These are phyloP conservation scores for Nitzschia palea DNA, from an alignment of 108 stramenopile species.

Conservation along the genomic window DNA sequence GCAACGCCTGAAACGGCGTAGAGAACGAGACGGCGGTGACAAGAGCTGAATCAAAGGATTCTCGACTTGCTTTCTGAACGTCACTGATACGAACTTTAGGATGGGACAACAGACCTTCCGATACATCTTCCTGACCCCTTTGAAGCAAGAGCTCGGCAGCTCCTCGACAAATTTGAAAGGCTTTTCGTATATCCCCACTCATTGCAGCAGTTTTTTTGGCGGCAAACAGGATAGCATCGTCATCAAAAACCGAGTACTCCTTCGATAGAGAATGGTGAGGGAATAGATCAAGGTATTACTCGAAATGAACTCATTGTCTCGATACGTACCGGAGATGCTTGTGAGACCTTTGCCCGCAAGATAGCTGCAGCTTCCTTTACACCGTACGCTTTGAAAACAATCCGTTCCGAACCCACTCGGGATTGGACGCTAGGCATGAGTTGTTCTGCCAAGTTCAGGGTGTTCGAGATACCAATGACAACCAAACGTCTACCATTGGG, in stretches of 20 bases:
- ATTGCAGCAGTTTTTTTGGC: conserved; percentile 85
- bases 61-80: conserved; percentile 61
- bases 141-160: conserved; percentile 79
- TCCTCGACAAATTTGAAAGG: conserved; percentile 86
- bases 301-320: neutral
- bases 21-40: conserved; percentile 50
- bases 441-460: conserved; percentile 94
- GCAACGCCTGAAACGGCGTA: conserved; percentile 67
- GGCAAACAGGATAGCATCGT: conserved; percentile 83
- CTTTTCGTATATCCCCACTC: conserved; percentile 93
- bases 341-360: conserved; percentile 61
- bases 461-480: conserved; percentile 97
- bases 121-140: conserved; percentile 24
- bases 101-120: neutral
- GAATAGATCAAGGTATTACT: neutral
- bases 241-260: conserved; percentile 51
- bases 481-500: conserved; percentile 49
- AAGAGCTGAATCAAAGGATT: conserved; percentile 50
- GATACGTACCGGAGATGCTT: conserved; percentile 47
- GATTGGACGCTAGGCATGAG: conserved; percentile 82
- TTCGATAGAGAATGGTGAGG: conserved; percentile 7
- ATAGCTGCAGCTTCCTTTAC: conserved; percentile 54
- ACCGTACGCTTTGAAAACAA: conserved; percentile 65
- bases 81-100: conserved; percentile 62
- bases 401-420: conserved; percentile 64